Conservation (phyloP, 169 alveolate genomes). For the Cryptosporidium sp. region DNA sequence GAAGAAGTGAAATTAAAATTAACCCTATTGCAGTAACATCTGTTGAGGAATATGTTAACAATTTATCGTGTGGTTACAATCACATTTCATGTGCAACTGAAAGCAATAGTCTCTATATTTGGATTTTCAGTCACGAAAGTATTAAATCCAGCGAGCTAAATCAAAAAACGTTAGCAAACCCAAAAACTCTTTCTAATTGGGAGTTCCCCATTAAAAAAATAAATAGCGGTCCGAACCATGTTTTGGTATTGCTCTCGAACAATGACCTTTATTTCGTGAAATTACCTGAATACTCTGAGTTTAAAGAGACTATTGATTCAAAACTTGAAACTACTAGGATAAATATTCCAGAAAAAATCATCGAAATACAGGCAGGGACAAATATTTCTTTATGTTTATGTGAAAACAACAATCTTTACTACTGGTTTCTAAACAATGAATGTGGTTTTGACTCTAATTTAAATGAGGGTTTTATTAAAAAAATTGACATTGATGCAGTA, state of each 20-base stretch:
- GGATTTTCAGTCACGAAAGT: conserved; percentile 19
- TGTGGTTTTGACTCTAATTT: background rate
- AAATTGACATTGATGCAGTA: background rate
- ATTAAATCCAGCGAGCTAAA: background rate
- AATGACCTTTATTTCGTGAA: conserved; percentile 30
- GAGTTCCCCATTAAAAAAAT: conserved; percentile 30
- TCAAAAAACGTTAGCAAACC: background rate
- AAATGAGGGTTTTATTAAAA: background rate
- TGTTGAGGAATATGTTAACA: conserved; percentile 42
- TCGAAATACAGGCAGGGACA: conserved; percentile 39
- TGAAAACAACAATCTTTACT: conserved; percentile 23
- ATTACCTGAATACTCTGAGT: conserved; percentile 17
- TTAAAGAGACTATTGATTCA: background rate
- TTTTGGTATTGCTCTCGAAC: conserved; percentile 46
- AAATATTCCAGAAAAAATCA: conserved; percentile 21
- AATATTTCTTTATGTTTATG: conserved; percentile 29
- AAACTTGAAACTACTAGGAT: background rate
- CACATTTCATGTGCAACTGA: conserved; percentile 60
- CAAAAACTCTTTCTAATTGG: conserved; percentile 34
- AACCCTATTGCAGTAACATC: conserved; percentile 43
- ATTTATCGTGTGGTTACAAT: conserved; percentile 53
- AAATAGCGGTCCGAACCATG: conserved; percentile 43
- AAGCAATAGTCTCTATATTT: conserved; percentile 28
- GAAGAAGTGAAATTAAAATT: conserved; percentile 22
- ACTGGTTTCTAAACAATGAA: conserved; percentile 1